Evolutionary conservation across 768 basidiomycete species (phyloP).

Genomic region (Tubosaeta brunneosetosa): DNA sequence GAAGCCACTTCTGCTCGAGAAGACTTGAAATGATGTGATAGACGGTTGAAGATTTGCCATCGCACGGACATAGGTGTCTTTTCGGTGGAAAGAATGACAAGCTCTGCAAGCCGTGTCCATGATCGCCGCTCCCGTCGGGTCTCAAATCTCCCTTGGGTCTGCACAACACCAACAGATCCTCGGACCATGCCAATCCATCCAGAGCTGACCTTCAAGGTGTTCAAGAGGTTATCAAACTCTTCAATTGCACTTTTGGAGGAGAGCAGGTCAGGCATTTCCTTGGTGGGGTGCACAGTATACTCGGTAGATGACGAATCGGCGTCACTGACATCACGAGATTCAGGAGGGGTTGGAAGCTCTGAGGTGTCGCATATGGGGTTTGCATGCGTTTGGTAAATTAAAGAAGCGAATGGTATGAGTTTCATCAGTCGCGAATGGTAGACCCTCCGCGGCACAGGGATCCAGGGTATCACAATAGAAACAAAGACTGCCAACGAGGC

Average conservation of each 20-base stretch:
- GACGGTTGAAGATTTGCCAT: slow-evolving; percentile 51
- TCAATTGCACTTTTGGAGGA: slow-evolving; percentile 32
- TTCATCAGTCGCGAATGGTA: slow-evolving; percentile 22
- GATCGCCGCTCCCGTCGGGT: slow-evolving; percentile 42
- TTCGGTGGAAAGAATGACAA: slow-evolving; percentile 34
- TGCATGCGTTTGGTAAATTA: slow-evolving; percentile 4
- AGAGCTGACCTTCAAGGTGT: slow-evolving; percentile 36
- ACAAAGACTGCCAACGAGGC: slow-evolving; percentile 61
- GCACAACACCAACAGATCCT: slow-evolving; percentile 15
- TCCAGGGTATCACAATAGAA: slow-evolving; percentile 49
- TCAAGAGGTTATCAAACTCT: slow-evolving; percentile 37
- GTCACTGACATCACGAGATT: slow-evolving; percentile 23
- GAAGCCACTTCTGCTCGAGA: slow-evolving; percentile 13
- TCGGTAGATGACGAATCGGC: slow-evolving; percentile 29
- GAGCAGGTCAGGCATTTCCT: slow-evolving; percentile 25
- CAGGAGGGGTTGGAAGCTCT: slow-evolving; percentile 28
- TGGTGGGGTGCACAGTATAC: slow-evolving; percentile 18
- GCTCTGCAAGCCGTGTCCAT: slow-evolving; percentile 49
- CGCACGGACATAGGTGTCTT: slow-evolving; percentile 34
- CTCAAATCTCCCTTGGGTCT: not conserved
- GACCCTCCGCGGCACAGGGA: slow-evolving; percentile 28
- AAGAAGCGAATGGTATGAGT: slow-evolving; percentile 24
- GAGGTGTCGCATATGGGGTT: slow-evolving; percentile 1
- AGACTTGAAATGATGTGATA: slow-evolving; percentile 30
- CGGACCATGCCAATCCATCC: slow-evolving; percentile 36